Conservation (phyloP, 208 protist genomes). For the Vickermania spadyakhi region DNA sequence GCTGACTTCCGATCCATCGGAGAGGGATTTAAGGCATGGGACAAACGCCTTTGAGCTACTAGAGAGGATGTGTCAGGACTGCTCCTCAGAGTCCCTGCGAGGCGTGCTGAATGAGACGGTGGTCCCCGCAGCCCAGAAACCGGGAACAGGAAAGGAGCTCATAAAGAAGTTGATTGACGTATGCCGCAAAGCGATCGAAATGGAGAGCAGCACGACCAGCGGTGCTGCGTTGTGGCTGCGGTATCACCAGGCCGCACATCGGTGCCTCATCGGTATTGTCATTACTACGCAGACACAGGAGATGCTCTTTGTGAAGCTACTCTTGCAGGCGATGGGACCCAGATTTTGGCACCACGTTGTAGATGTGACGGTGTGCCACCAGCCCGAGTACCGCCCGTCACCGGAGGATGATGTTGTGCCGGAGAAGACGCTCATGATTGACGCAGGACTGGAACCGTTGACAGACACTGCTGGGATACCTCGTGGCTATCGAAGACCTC, state of each 20-base stretch:
- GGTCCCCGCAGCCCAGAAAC: not conserved
- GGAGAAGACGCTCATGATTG: not conserved
- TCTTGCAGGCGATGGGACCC: constrained; percentile 38
- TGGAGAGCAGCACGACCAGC: not conserved
- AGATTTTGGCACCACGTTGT: constrained; percentile 61
- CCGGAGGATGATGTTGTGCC: not conserved
- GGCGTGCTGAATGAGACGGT: constrained; percentile 31
- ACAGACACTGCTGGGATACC: not conserved
- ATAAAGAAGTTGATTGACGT: constrained; percentile 63
- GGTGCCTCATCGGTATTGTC: constrained; percentile 55
- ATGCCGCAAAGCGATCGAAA: constrained; percentile 17
- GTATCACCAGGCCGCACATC: constrained; percentile 60
- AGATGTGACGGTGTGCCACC: constrained; percentile 12
- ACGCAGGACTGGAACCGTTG: not conserved
- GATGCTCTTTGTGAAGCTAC: constrained; percentile 62
- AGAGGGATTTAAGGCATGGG: constrained; percentile 5
- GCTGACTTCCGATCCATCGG: not conserved
- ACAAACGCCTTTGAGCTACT: constrained; percentile 65
- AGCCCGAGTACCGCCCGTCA: not conserved
- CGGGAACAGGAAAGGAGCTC: constrained; percentile 68
- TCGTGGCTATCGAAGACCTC: not conserved
- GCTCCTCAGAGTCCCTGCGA: constrained; percentile 17
- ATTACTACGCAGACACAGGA: constrained; percentile 73
- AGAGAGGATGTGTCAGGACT: constrained; percentile 49
- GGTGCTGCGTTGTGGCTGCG: constrained; percentile 5